These are phyloP conservation scores for Petunia secreta DNA, from an alignment of 257 asterid species.

Conservation along the genomic window DNA sequence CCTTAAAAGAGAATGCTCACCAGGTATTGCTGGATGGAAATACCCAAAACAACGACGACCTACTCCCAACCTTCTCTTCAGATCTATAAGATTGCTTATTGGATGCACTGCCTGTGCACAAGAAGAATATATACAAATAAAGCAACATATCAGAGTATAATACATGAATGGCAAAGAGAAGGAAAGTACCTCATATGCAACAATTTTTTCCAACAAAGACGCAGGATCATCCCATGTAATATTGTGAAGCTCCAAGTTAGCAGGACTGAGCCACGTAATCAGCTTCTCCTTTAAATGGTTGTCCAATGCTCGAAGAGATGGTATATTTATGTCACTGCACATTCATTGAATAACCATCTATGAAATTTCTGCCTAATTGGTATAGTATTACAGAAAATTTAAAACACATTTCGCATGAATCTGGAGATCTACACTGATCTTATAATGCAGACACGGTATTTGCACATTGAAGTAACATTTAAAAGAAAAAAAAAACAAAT, in stretches of 20 bases:
- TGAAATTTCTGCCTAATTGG: conserved; percentile 12
- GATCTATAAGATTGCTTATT: conserved; percentile 86
- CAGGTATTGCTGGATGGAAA: conserved; percentile 94
- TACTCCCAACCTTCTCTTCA: conserved; percentile 88
- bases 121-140: conserved; percentile 8
- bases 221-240: conserved; percentile 98
- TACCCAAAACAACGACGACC: conserved; percentile 98
- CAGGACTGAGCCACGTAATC: conserved; percentile 93
- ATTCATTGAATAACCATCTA: conserved; percentile 22
- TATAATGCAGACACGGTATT: neutral
- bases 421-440: neutral
- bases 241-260: conserved; percentile 82
- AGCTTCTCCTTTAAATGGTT: conserved; percentile 93
- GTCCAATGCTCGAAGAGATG: conserved; percentile 80
- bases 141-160: neutral
- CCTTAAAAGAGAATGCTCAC: conserved; percentile 44
- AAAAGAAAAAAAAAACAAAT: too few species aligned
- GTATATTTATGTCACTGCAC: conserved; percentile 69
- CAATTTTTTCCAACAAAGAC: conserved; percentile 92
- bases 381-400: neutral
- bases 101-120: conserved; percentile 92
- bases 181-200: conserved; percentile 75
- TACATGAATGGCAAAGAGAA: conserved; percentile 14
- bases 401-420: neutral
- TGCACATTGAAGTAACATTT: neutral